Percentiles rank a stretch among this genome's conserved stretches.
phyloP scores from a whole-genome alignment of 306 rosid genomes.

The Calophaca sinica region DNA sequence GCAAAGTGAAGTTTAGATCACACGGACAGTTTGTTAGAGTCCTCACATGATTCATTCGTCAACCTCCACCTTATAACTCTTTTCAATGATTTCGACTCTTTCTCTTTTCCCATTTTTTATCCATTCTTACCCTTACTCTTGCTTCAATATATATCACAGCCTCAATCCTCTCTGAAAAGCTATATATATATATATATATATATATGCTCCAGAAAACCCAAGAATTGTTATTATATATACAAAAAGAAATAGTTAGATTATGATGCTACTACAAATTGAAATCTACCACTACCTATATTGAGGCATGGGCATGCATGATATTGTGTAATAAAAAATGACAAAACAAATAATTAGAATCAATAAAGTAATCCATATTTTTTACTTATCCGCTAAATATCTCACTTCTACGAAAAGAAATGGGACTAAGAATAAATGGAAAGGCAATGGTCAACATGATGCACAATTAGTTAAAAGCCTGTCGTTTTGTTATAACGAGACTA shows the following conservation, averaged over 20 bases:
- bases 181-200: too few relatives aligned
- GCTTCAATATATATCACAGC: conserved; percentile 17
- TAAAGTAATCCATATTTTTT: conserved; percentile 21
- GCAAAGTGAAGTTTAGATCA: conserved; percentile 60
- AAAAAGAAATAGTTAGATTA: background rate
- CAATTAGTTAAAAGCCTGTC: conserved; percentile 6
- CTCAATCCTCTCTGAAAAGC: background rate
- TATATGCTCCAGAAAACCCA: too few relatives aligned
- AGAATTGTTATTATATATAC: background rate
- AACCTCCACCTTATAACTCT: conserved; percentile 58
- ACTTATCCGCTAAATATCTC: conserved; percentile 26
- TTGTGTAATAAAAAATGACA: background rate
- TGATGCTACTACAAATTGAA: conserved; percentile 6
- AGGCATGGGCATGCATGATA: conserved; percentile 34
- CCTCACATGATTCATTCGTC: conserved; percentile 83
- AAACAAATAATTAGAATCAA: background rate
- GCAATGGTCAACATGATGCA: conserved; percentile 43
- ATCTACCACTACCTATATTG: background rate
- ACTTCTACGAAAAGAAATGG: conserved; percentile 45
- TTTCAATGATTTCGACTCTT: conserved; percentile 62
- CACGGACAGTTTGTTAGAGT: conserved; percentile 59
- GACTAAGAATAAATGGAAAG: conserved; percentile 18
- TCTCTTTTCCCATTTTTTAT: background rate
- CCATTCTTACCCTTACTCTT: conserved; percentile 28
- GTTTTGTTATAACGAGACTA: background rate